Evolutionary conservation across 2,329 filamentous ascomycete genomes (phyloP).

Genomic region (Arthrobotrys conoides): DNA sequence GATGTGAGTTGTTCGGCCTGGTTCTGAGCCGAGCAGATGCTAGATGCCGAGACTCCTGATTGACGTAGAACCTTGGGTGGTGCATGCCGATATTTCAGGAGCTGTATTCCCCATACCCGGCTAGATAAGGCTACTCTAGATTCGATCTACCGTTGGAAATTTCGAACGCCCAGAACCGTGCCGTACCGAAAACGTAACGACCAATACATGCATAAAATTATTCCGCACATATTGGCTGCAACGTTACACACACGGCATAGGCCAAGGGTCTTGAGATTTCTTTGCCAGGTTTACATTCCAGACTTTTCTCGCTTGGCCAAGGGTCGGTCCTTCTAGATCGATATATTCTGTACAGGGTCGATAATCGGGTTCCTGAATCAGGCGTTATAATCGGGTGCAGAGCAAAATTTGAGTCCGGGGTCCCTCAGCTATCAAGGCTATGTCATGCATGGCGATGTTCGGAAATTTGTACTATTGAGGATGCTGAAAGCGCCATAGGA

Average conservation of each 20-base stretch:
- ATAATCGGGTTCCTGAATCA: slow-evolving; percentile 33
- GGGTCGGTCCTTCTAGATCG: slow-evolving; percentile 38
- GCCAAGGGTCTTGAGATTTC: slow-evolving; percentile 13
- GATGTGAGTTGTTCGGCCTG: not conserved
- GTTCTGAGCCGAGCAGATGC: not conserved
- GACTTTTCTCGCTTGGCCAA: slow-evolving; percentile 31
- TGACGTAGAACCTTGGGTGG: not conserved
- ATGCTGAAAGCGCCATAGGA: slow-evolving; percentile 37
- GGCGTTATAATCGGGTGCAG: not conserved
- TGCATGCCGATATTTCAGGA: slow-evolving; percentile 13
- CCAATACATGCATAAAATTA: slow-evolving; percentile 24
- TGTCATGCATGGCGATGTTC: not conserved
- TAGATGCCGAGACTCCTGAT: slow-evolving; percentile 2
- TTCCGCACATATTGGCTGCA: slow-evolving; percentile 20
- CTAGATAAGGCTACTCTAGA: slow-evolving; percentile 37
- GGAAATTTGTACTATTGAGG: slow-evolving; percentile 37
- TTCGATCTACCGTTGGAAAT: not conserved
- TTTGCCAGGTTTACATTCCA: slow-evolving; percentile 2
- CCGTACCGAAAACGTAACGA: slow-evolving; percentile 5
- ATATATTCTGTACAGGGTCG: slow-evolving; percentile 9
- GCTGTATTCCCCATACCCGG: slow-evolving; percentile 6
- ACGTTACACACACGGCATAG: slow-evolving; percentile 47
- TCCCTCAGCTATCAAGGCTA: slow-evolving; percentile 6
- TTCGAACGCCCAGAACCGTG: slow-evolving; percentile 5
- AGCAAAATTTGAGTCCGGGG: slow-evolving; percentile 22